These are phyloP conservation scores for Chaetoscypha palmicola DNA, from an alignment of 2,329 filamentous ascomycete species.

Conservation along the genomic window DNA sequence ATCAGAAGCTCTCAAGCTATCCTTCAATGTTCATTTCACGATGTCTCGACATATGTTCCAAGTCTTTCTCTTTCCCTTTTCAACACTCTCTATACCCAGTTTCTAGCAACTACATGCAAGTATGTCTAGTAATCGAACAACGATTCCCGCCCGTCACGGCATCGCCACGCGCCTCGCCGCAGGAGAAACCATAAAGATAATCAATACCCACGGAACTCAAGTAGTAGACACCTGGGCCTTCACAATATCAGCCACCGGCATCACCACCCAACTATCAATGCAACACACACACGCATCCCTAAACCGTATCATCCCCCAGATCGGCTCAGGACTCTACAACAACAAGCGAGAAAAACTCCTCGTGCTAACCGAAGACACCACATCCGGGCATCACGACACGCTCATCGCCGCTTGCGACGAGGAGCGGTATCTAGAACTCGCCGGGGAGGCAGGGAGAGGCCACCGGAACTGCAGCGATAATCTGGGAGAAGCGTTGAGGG, in stretches of 20 bases:
- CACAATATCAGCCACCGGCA: slow-evolving; percentile 5
- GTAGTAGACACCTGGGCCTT: slow-evolving; percentile 23
- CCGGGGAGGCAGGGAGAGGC: slow-evolving; percentile 1
- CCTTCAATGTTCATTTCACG: too few relatives aligned
- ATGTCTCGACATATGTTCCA: too few relatives aligned
- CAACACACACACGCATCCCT: slow-evolving; percentile 21
- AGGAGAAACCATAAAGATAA: slow-evolving; percentile 16
- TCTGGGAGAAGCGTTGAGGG: slow-evolving; percentile 4
- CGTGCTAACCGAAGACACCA: slow-evolving; percentile 19
- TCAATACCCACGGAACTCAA: slow-evolving; percentile 18
- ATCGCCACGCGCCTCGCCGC: slow-evolving; percentile 8
- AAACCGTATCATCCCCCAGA: slow-evolving; percentile 16
- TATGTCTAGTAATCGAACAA: too few relatives aligned
- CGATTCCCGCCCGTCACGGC: slow-evolving; percentile 17
- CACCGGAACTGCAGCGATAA: slow-evolving; percentile 9
- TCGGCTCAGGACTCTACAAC: slow-evolving; percentile 17
- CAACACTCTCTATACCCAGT: too few relatives aligned
- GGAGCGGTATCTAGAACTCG: slow-evolving; percentile 19
- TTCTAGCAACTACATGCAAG: too few relatives aligned
- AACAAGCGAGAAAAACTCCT: slow-evolving; percentile 19
- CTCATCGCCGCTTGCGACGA: slow-evolving; percentile 22
- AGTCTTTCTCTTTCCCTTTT: too few relatives aligned
- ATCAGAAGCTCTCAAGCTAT: too few relatives aligned
- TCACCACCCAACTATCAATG: slow-evolving; percentile 17
- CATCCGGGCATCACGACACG: slow-evolving; percentile 19